phyloP scores from a whole-genome alignment of 257 asterid species.

The Lycium barbarum region DNA sequence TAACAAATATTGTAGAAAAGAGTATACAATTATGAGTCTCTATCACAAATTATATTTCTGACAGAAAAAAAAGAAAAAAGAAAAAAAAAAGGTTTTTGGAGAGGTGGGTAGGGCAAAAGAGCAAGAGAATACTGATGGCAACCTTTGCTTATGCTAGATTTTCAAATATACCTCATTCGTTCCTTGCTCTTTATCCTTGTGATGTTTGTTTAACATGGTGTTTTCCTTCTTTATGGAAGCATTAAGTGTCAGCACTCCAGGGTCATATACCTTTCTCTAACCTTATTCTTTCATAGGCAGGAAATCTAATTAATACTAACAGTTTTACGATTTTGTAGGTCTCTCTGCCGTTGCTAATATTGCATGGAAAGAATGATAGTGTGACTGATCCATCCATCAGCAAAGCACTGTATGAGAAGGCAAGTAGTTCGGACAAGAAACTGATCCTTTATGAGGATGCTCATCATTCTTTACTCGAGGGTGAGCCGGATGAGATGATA shows the following conservation, averaged over 20 bases:
- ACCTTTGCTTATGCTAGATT: not conserved
- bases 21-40: not conserved
- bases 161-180: not conserved
- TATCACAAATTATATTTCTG: not conserved
- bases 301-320: not conserved
- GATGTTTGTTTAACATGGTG: not conserved
- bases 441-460: conserved; percentile 56
- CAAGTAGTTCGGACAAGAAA: conserved; percentile 63
- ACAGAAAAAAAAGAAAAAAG: too few species aligned
- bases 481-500: conserved; percentile 67
- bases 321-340: conserved; percentile 45
- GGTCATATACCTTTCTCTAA: not conserved
- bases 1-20: not conserved
- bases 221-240: not conserved
- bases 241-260: not conserved
- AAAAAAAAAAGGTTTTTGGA: too few species aligned
- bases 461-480: conserved; percentile 64
- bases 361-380: conserved; percentile 64
- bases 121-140: not conserved
- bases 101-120: not conserved
- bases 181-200: not conserved
- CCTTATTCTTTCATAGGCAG: not conserved
- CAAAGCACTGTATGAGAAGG: conserved; percentile 60
- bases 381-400: conserved; percentile 76
- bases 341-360: conserved; percentile 58